Conservation (phyloP, 805 yeast species). For the Wickerhamiella azyma region DNA sequence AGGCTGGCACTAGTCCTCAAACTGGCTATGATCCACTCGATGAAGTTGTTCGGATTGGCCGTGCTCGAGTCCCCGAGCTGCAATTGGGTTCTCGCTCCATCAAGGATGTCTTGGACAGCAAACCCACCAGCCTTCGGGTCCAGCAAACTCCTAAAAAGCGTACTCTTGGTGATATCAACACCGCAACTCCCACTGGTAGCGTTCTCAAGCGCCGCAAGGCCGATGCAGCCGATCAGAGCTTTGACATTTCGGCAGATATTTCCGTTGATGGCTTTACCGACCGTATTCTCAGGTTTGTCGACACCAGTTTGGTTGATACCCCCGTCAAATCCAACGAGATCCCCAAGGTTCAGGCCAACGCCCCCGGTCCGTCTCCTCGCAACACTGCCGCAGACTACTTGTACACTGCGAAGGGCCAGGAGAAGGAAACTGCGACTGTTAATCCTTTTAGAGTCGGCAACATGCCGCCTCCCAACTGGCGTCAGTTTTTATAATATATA, state of each 20-base stretch:
- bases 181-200: slow-evolving; percentile 7
- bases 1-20: slow-evolving; percentile 9
- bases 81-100: slow-evolving; percentile 6
- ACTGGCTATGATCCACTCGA: slow-evolving; percentile 11
- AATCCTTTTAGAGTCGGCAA: slow-evolving; percentile 2
- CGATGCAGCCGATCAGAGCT: not conserved
- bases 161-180: slow-evolving; percentile 8
- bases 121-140: not conserved
- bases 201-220: slow-evolving; percentile 7
- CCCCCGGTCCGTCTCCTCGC: slow-evolving; percentile 21
- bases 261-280: slow-evolving; percentile 18
- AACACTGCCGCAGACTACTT: slow-evolving; percentile 15
- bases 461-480: slow-evolving; percentile 10
- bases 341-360: slow-evolving; percentile 16
- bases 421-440: not conserved
- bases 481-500: not conserved
- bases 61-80: slow-evolving; percentile 8
- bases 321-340: slow-evolving; percentile 18
- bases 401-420: slow-evolving; percentile 11
- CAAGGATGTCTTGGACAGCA: slow-evolving; percentile 1
- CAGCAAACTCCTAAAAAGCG: slow-evolving; percentile 10
- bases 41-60: slow-evolving; percentile 9
- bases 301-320: slow-evolving; percentile 25
- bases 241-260: slow-evolving; percentile 4
- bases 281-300: slow-evolving; percentile 26